Base-by-base conservation (phyloP, 345 rosid species). In the Gossypium arboreum region DNA sequence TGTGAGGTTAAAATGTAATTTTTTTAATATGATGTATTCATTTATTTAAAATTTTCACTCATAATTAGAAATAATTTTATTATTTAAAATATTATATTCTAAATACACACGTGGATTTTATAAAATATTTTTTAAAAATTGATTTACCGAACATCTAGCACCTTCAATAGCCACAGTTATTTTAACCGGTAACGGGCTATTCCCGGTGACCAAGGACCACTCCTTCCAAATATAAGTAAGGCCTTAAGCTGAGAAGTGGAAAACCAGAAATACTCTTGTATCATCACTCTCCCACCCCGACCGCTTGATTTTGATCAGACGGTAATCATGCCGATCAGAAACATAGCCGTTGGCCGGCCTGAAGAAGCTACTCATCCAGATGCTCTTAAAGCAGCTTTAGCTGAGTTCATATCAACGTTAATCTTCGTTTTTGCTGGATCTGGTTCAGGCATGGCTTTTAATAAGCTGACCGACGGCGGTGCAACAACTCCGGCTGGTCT, bases 401-500 rank as follows among this genome's bases (percentile, higher is more conserved):
- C 98, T 65, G 98, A 93, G 89, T 93, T 93, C 77, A 83, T 93
- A 44, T 90, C 97, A 57, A 85, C 90, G 71, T 80, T 93, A 71
- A 90, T 93, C 73, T 93, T 93, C 29, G 98, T 93, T 39, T 92
- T 93, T 62, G 97, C 98, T 15, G 98, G 98, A 1, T 86, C 88
- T 81, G 98, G 98, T 39, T 93, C 98, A 3, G 93, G 98, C 55
- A 91, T 93, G 94, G 98, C 98, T 45, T 93, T 88, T 60, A 86
- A 82, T 84, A 90, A 93, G 81, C 90, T 93, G n/a, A 93, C 98
- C 0, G 79, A 84, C 55, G 72, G 85, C 73, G 98, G 89, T 9
- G 79, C 92, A 73, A 76, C 85, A 69, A 91, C 93, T 57, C 98
- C 98, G 0, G 75, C 92, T 0, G 97, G 98, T n/a, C 92, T 93